phyloP scores from a whole-genome alignment of 805 yeast species.

The Komagataella phaffii region DNA sequence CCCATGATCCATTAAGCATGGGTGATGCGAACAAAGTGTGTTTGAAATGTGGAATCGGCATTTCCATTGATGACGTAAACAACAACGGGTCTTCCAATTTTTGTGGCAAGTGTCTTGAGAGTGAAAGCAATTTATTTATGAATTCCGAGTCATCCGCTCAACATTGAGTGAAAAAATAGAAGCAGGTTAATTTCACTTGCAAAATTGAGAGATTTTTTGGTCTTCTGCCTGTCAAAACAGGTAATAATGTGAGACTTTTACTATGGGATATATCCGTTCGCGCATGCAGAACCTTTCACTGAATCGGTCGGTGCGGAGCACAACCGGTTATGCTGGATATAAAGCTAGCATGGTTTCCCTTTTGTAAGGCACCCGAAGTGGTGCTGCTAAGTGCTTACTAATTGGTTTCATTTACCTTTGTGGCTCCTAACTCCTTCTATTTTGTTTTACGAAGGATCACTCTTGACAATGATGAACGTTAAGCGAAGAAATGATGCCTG shows the following conservation, averaged over 20 bases:
- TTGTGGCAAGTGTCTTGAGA: conserved; percentile 14
- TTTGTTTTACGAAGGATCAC: background rate
- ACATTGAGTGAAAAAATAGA: background rate
- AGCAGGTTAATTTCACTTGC: background rate
- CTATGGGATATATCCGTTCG: background rate
- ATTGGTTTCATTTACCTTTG: background rate
- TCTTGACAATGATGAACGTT: background rate
- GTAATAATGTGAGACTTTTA: background rate
- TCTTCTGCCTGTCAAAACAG: background rate
- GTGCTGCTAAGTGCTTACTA: background rate
- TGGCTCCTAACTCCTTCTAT: background rate
- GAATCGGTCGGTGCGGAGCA: background rate
- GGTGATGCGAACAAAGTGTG: conserved; percentile 15
- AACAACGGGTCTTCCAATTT: conserved; percentile 13
- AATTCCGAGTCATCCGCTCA: conserved; percentile 10
- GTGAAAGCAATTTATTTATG: conserved; percentile 11
- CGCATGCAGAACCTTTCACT: background rate
- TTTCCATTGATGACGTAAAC: conserved; percentile 15
- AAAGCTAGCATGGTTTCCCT: background rate
- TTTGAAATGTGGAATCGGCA: conserved; percentile 12
- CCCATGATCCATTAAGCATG: conserved; percentile 12
- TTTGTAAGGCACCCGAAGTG: background rate
- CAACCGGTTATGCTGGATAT: too few relatives aligned
- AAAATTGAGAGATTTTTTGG: background rate
- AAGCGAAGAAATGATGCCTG: background rate